phyloP scores from a whole-genome alignment of 352 stramenopile species.

The Saprolegnia parasitica region DNA sequence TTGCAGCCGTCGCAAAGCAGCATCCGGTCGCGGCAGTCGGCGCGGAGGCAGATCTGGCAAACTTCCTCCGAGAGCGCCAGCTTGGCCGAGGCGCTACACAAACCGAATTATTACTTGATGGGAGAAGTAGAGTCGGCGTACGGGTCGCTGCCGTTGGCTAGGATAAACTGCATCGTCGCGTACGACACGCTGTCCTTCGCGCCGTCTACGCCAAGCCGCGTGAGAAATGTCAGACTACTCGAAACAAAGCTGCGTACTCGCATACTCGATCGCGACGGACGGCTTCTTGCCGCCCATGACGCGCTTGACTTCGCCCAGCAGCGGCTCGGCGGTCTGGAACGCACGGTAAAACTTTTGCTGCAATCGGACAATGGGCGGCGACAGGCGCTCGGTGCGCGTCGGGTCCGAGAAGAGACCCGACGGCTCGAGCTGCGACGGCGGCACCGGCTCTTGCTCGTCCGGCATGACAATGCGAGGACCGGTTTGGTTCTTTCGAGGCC shows the following conservation, averaged over 20 bases:
- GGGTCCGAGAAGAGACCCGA: constrained; percentile 46
- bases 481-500: constrained; percentile 10
- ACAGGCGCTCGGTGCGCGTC: constrained; percentile 45
- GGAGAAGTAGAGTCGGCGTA: constrained; percentile 29
- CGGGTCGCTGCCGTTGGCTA: constrained; percentile 76
- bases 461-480: not conserved
- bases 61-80: constrained; percentile 74
- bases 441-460: constrained; percentile 14
- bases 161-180: constrained; percentile 59
- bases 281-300: constrained; percentile 73
- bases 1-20: constrained; percentile 79
- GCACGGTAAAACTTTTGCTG: constrained; percentile 76
- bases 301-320: constrained; percentile 64
- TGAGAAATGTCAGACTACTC: too few relatives aligned
- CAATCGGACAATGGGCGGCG: constrained; percentile 45
- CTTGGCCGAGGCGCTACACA: constrained; percentile 49
- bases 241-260: constrained; percentile 2
- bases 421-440: constrained; percentile 37
- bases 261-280: constrained; percentile 59
- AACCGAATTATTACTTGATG: not conserved
- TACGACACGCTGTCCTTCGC: constrained; percentile 19
- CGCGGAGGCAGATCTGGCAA: constrained; percentile 76
- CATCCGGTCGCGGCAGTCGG: constrained; percentile 76
- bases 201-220: not conserved
- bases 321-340: constrained; percentile 49